phyloP scores from a whole-genome alignment of 371 early-diverging fungal genomes.

The Saksenaea oblongispora region DNA sequence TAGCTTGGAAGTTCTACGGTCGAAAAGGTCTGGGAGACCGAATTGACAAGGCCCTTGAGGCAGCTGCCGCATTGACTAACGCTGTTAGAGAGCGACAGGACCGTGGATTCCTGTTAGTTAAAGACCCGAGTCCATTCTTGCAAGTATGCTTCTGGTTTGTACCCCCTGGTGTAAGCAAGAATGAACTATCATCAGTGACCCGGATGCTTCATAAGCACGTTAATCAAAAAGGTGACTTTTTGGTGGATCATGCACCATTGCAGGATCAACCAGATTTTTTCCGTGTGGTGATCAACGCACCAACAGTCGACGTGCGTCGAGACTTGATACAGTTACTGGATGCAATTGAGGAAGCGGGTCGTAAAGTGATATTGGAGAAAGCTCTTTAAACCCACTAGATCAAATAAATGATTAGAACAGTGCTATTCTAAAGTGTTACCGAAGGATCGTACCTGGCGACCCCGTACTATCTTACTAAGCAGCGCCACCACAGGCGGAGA shows the following conservation, averaged over 20 bases:
- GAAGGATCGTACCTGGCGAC: background rate
- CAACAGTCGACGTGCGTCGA: constrained; percentile 52
- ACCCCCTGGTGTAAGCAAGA: constrained; percentile 33
- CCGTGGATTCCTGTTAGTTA: constrained; percentile 35
- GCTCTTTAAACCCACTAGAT: background rate
- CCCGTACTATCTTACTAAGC: background rate
- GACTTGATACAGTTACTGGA: constrained; percentile 59
- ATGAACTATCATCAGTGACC: constrained; percentile 51
- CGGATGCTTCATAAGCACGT: constrained; percentile 53
- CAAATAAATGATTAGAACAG: too few species aligned
- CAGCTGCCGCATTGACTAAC: constrained; percentile 41
- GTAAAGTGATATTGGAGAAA: constrained; percentile 26
- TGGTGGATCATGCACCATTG: constrained; percentile 71
- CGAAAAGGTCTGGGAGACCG: constrained; percentile 47
- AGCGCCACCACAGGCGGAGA: background rate
- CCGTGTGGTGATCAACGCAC: constrained; percentile 73
- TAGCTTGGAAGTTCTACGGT: constrained; percentile 85
- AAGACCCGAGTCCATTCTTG: constrained; percentile 46
- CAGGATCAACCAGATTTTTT: constrained; percentile 64
- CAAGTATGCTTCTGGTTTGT: constrained; percentile 76
- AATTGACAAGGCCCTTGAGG: constrained; percentile 50
- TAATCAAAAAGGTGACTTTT: constrained; percentile 54
- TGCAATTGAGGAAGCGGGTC: constrained; percentile 50
- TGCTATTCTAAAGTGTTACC: too few species aligned
- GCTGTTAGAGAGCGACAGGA: constrained; percentile 23